Conservation (phyloP, 192 early-diverging fungal species). For the Linnemannia schmuckeri region DNA sequence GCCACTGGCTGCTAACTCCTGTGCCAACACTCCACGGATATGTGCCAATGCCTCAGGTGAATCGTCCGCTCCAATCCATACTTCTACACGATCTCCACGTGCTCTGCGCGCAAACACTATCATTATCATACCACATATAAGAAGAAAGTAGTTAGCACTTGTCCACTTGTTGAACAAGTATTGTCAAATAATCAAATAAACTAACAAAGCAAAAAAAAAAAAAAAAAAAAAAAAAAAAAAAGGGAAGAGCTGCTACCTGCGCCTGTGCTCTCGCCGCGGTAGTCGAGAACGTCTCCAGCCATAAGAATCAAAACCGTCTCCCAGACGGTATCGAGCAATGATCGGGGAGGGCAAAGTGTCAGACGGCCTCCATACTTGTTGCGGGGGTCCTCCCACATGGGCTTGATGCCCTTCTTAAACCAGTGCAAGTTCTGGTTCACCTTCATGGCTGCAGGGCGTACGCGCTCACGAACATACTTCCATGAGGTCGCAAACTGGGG, state of each 20-base stretch:
- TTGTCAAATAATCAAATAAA: not conserved
- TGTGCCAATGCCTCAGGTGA: constrained; percentile 48
- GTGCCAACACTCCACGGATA: constrained; percentile 43
- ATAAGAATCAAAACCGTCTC: constrained; percentile 61
- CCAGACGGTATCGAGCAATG: constrained; percentile 58
- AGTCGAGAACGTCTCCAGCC: constrained; percentile 60
- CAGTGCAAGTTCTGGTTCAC: constrained; percentile 78
- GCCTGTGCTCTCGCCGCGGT: constrained; percentile 45
- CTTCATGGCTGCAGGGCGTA: constrained; percentile 54
- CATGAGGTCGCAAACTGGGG: constrained; percentile 63
- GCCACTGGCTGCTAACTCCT: constrained; percentile 39
- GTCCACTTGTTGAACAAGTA: too few species aligned
- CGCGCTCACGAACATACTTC: constrained; percentile 56
- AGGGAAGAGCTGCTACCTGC: constrained; percentile 27
- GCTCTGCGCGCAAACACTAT: constrained; percentile 52
- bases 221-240: constrained; percentile 6
- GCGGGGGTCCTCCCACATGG: constrained; percentile 86
- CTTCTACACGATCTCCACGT: constrained; percentile 64
- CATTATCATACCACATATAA: too few species aligned
- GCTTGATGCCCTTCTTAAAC: constrained; percentile 80
- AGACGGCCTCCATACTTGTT: constrained; percentile 78
- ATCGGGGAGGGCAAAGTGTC: constrained; percentile 42
- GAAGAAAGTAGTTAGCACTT: not conserved
- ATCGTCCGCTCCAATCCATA: constrained; percentile 61
- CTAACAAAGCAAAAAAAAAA: constrained; percentile 13